phyloP scores from a whole-genome alignment of 805 yeast genomes.

The Cyberlindnera galapagoensis region DNA sequence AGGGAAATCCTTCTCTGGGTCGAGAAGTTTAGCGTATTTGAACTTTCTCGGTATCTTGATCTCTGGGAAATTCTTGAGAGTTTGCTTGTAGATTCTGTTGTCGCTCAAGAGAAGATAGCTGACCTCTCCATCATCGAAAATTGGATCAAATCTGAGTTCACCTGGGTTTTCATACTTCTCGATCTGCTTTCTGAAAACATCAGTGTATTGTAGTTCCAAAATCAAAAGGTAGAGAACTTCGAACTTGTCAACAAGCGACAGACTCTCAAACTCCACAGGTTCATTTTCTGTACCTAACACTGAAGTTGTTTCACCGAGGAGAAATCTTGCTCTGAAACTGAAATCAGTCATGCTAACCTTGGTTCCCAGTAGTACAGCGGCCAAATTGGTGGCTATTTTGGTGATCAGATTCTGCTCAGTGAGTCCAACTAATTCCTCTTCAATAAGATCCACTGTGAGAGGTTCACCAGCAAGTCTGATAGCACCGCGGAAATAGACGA shows the following conservation, averaged over 20 bases:
- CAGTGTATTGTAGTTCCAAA: constrained; percentile 34
- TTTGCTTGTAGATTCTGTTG: constrained; percentile 42
- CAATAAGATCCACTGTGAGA: constrained; percentile 49
- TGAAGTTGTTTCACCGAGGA: constrained; percentile 19
- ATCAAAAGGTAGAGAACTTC: constrained; percentile 42
- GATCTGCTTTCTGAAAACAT: constrained; percentile 40
- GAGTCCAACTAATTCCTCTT: constrained; percentile 50
- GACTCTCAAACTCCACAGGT: constrained; percentile 31
- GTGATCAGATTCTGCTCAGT: constrained; percentile 36
- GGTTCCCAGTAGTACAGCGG: constrained; percentile 17
- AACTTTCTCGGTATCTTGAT: constrained; percentile 30
- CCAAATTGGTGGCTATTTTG: constrained; percentile 30
- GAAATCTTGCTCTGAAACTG: constrained; percentile 21
- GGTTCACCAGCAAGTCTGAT: constrained; percentile 43
- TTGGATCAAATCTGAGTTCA: constrained; percentile 28
- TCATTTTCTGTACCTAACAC: constrained; percentile 21
- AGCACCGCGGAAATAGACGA: constrained; percentile 44
- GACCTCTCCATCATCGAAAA: constrained; percentile 19
- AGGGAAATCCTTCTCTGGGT: constrained; percentile 22
- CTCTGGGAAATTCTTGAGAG: constrained; percentile 23
- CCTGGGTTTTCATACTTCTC: constrained; percentile 31
- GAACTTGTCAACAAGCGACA: constrained; percentile 41
- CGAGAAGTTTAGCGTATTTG: constrained; percentile 22
- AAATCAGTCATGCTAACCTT: constrained; percentile 21
- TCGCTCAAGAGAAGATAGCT: constrained; percentile 40